These are phyloP conservation scores for Giardia muris DNA, from an alignment of 208 protist genomes.

Conservation along the genomic window DNA sequence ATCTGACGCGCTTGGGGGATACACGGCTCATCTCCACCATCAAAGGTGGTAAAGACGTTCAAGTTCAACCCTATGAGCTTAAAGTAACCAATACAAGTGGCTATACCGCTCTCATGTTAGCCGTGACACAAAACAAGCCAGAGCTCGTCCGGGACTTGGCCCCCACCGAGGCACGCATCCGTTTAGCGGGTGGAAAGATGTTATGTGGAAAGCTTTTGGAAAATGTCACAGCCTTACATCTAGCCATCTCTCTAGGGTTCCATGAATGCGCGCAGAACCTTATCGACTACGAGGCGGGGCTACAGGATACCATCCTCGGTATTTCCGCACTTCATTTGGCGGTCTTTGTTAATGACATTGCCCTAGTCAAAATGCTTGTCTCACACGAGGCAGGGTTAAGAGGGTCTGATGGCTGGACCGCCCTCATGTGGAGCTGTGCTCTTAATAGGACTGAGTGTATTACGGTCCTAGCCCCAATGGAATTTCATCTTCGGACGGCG, in stretches of 20 bases:
- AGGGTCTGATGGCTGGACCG: neutral
- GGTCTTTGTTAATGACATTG: neutral
- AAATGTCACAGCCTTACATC: neutral
- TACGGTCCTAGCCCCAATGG: too few species aligned
- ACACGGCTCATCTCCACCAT: too few species aligned
- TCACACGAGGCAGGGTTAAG: neutral
- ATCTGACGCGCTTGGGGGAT: too few species aligned
- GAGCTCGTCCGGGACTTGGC: neutral
- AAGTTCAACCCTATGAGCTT: too few species aligned
- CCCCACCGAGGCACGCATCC: neutral
- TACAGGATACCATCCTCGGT: neutral
- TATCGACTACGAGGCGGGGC: neutral
- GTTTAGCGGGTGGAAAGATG: neutral
- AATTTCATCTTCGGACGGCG: too few species aligned
- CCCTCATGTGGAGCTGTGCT: neutral
- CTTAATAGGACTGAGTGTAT: too few species aligned
- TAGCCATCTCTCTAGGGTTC: neutral
- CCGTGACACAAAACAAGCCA: neutral
- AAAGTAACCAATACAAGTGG: too few species aligned
- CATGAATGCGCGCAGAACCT: neutral
- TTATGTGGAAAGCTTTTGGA: neutral
- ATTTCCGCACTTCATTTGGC: neutral
- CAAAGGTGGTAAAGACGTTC: too few species aligned
- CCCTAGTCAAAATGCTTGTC: neutral
- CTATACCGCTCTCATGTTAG: neutral